Evolutionary conservation across 73 alveolate species (phyloP).

Genomic region (Stentor roeselii): DNA sequence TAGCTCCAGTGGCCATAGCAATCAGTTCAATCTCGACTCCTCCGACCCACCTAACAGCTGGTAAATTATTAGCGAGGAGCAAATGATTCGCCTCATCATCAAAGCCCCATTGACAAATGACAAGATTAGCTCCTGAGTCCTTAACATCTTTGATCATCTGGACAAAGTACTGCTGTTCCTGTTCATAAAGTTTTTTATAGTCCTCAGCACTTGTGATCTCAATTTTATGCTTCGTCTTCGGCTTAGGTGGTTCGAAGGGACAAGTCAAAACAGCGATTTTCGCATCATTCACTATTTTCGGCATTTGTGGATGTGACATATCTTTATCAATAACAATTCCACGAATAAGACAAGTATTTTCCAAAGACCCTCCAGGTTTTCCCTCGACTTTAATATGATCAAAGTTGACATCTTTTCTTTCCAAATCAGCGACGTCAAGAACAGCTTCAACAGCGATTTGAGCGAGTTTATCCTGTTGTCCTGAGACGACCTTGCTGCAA

Average conservation of each 20-base stretch:
- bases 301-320: conserved; percentile 99
- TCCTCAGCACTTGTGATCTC: conserved; percentile 96
- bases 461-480: conserved; percentile 84
- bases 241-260: conserved; percentile 99
- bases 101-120: conserved; percentile 97
- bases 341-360: conserved; percentile 84
- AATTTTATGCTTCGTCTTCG: conserved; percentile 98
- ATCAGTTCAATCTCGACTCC: conserved; percentile 99
- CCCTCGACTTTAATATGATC: conserved; percentile 95
- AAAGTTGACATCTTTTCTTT: conserved; percentile 96
- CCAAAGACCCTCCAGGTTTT: conserved; percentile 95
- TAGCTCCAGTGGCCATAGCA: conserved; percentile 99
- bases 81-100: conserved; percentile 99
- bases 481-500: conserved; percentile 96
- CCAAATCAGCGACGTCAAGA: conserved; percentile 92
- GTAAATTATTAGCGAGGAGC: conserved; percentile 68
- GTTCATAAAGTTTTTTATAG: conserved; percentile 89
- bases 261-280: conserved; percentile 92
- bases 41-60: conserved; percentile 98
- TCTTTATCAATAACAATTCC: conserved; percentile 98
- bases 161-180: conserved; percentile 83
- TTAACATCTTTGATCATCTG: conserved; percentile 86
- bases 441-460: conserved; percentile 98
- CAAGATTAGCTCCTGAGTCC: conserved; percentile 96
- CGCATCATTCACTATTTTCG: conserved; percentile 93